A percentile compares a stretch with the other conserved stretches of the same genome.
Evolutionary conservation across 768 basidiomycete species (phyloP).

Genomic region (Lactifluus echinatus): DNA sequence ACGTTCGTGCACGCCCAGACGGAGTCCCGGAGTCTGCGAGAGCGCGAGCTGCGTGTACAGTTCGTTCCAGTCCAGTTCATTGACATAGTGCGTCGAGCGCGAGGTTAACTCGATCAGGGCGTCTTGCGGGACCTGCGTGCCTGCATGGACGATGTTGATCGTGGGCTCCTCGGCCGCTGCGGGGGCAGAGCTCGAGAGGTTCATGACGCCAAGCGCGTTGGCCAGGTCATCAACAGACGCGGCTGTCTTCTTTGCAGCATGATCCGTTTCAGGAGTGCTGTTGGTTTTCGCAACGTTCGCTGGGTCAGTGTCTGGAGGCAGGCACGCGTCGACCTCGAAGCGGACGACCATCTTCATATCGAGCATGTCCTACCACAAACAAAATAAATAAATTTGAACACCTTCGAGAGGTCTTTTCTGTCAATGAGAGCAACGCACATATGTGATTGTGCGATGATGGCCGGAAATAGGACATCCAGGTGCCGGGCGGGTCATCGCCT

Average conservation of each 20-base stretch:
- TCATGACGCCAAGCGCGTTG: slow-evolving; percentile 18
- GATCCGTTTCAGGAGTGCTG: background rate
- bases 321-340: slow-evolving; percentile 43
- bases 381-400: background rate
- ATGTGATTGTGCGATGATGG: slow-evolving; percentile 55
- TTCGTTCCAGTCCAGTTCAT: slow-evolving; percentile 45
- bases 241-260: background rate
- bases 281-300: background rate
- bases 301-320: background rate
- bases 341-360: slow-evolving; percentile 51
- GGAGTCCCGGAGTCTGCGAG: slow-evolving; percentile 56
- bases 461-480: slow-evolving; percentile 43
- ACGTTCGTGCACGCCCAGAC: slow-evolving; percentile 46
- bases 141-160: slow-evolving; percentile 12
- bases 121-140: slow-evolving; percentile 13
- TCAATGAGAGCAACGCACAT: slow-evolving; percentile 36
- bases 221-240: slow-evolving; percentile 20
- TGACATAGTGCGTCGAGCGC: slow-evolving; percentile 18
- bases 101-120: slow-evolving; percentile 30
- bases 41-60: slow-evolving; percentile 59
- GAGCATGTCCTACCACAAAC: slow-evolving; percentile 39
- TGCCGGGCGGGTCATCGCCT: slow-evolving; percentile 40
- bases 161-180: background rate
- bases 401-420: background rate
- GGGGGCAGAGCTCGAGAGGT: background rate